Base-by-base conservation (phyloP, 179 eudicot species). In the Beta corolliflora region DNA sequence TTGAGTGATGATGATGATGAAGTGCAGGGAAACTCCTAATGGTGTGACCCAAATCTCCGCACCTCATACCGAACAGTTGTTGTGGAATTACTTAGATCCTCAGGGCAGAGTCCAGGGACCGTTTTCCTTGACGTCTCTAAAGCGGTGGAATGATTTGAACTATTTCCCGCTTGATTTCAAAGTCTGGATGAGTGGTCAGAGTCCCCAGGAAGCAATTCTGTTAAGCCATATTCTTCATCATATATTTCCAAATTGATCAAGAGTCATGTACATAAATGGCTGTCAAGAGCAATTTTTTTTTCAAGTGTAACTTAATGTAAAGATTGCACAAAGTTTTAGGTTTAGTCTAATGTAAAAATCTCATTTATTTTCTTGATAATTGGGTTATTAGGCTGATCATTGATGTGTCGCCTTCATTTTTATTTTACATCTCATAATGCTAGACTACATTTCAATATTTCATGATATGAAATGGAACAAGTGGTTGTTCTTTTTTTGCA, bases 61-160 rank as follows among this genome's bases (percentile, higher is more conserved):
- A 58, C 53, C n/a, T 66, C 77, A 55, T 65, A 71, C 80, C 5
- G 90, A 88, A 19, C 77, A 14, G 10, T 7, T 13, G 54, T 25
- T 73, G 61, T 92, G 95, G 95, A 53, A 82, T 79, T 92, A 92
- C 59, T 6, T 23, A 8, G 95, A 92, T 79, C 95, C 95, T 31
- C 83, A 66, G 18, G 82, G 89, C 19, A 31, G 54, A 9, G 48
- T 77, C 75, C 93, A 87, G 61, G 96, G 93, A 25, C 92, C 96
- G 19, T 86, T 92, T 71, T 73, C 90, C 19, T 69, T 91, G 78
- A 2, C 11, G 6, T 53, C 79, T 12, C 76, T 89, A 45, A 88
- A 88, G 75, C 59, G 84, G 2, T 92, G 95, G 95, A 82, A 58
- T 5, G 86, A 88, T 58, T 31, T 18, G 0, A 78, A 79, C 69